These are phyloP conservation scores for Gypsophila paniculata DNA, from an alignment of 179 eudicot genomes.

Conservation along the genomic window DNA sequence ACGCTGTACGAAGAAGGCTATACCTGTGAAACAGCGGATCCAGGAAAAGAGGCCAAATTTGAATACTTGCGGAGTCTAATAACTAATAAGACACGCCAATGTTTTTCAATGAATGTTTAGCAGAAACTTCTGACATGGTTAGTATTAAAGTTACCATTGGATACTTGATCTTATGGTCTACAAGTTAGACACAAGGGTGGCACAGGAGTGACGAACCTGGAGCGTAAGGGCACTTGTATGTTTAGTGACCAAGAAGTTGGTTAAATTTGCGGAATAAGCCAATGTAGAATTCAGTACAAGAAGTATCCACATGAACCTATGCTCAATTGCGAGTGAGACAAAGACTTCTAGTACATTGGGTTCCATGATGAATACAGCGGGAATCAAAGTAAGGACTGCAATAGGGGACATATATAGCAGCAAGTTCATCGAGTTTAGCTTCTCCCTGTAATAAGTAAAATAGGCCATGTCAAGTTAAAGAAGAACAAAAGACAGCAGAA, in stretches of 20 bases:
- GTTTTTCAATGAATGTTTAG: background rate
- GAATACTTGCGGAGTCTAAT: background rate
- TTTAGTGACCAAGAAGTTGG: conserved; percentile 94
- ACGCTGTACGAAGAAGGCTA: too few relatives aligned
- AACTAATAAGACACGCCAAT: too few relatives aligned
- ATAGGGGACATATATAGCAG: conserved; percentile 90
- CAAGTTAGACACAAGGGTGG: conserved; percentile 10
- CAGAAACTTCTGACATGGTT: background rate
- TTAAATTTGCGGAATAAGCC: conserved; percentile 85
- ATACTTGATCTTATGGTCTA: background rate
- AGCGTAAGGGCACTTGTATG: conserved; percentile 92
- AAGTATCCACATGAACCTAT: conserved; percentile 66
- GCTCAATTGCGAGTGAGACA: conserved; percentile 45
- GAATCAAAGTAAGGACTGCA: conserved; percentile 72
- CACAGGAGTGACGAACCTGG: conserved; percentile 47
- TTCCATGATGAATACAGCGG: conserved; percentile 74
- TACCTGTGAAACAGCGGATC: background rate
- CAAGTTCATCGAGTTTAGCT: conserved; percentile 92
- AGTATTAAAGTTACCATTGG: background rate
- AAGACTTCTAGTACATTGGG: conserved; percentile 60
- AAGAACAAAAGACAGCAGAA: background rate
- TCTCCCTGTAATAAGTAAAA: conserved; percentile 59
- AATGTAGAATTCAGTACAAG: conserved; percentile 63
- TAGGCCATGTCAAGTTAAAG: conserved; percentile 13
- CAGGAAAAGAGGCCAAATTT: background rate